Evolutionary conservation across 2,329 filamentous ascomycete species (phyloP).

Genomic region (Xenoacremonium recifei): DNA sequence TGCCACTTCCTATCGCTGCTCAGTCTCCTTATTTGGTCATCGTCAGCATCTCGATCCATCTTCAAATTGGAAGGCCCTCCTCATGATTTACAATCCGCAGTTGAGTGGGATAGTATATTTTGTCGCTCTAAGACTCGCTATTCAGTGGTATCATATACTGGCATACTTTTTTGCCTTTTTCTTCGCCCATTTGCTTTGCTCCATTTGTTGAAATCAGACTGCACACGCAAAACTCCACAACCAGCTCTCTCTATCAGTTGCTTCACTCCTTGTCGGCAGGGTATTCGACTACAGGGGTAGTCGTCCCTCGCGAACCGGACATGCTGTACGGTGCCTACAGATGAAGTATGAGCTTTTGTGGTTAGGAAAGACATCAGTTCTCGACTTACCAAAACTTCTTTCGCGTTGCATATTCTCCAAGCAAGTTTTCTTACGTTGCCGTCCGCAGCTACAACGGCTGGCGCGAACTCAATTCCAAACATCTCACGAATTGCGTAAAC

Average conservation of each 20-base stretch:
- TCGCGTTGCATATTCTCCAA: slow-evolving; percentile 93
- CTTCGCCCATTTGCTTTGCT: neutral
- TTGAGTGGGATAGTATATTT: neutral
- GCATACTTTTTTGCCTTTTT: too few species aligned
- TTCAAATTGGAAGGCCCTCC: too few species aligned
- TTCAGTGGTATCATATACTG: neutral
- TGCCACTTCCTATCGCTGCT: too few species aligned
- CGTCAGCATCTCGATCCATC: too few species aligned
- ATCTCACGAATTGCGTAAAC: slow-evolving; percentile 95
- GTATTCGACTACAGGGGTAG: slow-evolving; percentile 53
- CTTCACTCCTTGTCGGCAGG: slow-evolving; percentile 24
- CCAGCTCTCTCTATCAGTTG: neutral
- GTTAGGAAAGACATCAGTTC: neutral
- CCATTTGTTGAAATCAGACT: neutral
- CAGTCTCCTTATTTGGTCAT: too few species aligned
- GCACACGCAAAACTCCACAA: neutral
- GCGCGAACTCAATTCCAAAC: slow-evolving; percentile 95
- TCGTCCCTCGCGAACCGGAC: slow-evolving; percentile 61
- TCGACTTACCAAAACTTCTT: slow-evolving; percentile 80
- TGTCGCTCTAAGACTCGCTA: neutral
- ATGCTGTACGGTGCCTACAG: slow-evolving; percentile 68
- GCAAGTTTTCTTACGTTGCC: slow-evolving; percentile 87
- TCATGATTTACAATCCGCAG: too few species aligned
- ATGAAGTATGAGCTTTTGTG: slow-evolving; percentile 1
- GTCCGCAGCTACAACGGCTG: slow-evolving; percentile 88